These are phyloP conservation scores for Stentor roeselii DNA, from an alignment of 73 alveolate genomes.

Conservation along the genomic window DNA sequence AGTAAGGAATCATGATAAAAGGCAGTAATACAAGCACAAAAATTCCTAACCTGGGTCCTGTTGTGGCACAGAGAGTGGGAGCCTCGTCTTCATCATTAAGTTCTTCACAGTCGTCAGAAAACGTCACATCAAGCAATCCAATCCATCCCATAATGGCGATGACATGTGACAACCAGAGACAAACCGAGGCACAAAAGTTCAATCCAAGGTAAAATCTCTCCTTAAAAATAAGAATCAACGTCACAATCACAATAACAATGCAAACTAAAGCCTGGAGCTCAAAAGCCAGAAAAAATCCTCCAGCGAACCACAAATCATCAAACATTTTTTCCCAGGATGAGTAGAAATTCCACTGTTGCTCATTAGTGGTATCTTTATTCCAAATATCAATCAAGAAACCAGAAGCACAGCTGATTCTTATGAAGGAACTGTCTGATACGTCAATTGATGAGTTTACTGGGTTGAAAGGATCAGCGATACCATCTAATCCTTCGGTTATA, in stretches of 20 bases:
- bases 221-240: too few relatives aligned
- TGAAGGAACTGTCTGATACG: background rate
- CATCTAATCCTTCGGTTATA: background rate
- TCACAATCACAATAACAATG: background rate
- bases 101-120: background rate
- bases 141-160: background rate
- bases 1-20: background rate
- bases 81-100: background rate
- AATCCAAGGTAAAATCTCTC: background rate
- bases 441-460: background rate
- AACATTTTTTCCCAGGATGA: background rate
- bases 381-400: background rate
- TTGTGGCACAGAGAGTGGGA: background rate
- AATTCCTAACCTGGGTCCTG: background rate
- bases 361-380: background rate
- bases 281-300: background rate
- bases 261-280: background rate
- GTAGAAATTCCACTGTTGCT: background rate
- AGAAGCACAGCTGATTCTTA: background rate
- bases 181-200: background rate
- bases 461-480: background rate
- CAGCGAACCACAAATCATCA: background rate
- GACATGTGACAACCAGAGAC: background rate
- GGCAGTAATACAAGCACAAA: background rate
- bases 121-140: background rate